A percentile compares a stretch with the other conserved stretches of the same genome.
Conservation (phyloP, 2,329 filamentous ascomycete species). For the Trichophyton simii region DNA sequence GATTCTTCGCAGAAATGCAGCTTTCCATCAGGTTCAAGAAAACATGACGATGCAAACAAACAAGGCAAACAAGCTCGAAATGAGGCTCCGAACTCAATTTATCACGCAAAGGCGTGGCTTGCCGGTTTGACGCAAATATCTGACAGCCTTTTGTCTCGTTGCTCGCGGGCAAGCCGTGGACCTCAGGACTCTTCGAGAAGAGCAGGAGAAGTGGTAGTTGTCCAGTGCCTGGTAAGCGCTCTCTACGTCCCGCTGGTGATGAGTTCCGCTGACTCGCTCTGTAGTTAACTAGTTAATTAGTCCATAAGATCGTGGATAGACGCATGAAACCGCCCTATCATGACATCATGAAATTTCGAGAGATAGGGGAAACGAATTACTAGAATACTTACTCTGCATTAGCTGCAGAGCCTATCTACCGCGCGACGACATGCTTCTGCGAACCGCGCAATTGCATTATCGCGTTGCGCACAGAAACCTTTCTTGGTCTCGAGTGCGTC, state of each 20-base stretch:
- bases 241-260: neutral
- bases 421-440: constrained; percentile 17
- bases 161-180: neutral
- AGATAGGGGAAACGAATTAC: neutral
- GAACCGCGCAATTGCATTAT: constrained; percentile 25
- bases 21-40: neutral
- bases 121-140: neutral
- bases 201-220: neutral
- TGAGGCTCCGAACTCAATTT: neutral
- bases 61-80: constrained; percentile 11
- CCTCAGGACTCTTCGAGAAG: neutral
- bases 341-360: neutral
- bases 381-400: neutral
- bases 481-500: constrained; percentile 16
- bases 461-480: constrained; percentile 19
- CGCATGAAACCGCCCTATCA: neutral
- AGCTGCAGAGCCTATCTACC: neutral
- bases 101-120: neutral
- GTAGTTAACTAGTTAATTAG: too few species aligned
- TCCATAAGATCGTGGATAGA: neutral
- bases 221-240: neutral
- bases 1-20: neutral
- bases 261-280: neutral
- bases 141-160: neutral
- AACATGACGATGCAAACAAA: constrained; percentile 8